Conservation (phyloP, 2,329 filamentous ascomycete genomes). For the Aspergillus versicolor region DNA sequence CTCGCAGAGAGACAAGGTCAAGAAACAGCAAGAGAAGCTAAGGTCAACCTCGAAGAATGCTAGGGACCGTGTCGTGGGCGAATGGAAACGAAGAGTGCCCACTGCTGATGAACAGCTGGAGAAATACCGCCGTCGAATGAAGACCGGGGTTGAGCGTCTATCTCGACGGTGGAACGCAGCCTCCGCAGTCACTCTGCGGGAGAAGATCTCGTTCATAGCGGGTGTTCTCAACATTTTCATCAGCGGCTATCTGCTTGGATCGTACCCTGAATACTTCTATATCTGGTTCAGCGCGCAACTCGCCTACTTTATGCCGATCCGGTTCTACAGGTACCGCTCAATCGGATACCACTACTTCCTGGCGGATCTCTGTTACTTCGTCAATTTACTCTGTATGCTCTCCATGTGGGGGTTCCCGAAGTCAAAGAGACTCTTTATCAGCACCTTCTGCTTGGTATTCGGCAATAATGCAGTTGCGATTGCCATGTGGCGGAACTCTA, state of each 20-base stretch:
- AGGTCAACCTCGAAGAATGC: slow-evolving; percentile 74
- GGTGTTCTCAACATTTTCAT: slow-evolving; percentile 97
- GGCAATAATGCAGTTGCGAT: slow-evolving; percentile 98
- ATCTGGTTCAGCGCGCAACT: slow-evolving; percentile 88
- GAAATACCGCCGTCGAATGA: slow-evolving; percentile 85
- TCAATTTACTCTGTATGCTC: slow-evolving; percentile 80
- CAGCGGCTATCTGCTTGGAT: slow-evolving; percentile 89
- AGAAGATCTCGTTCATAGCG: slow-evolving; percentile 95
- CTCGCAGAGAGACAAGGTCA: slow-evolving; percentile 80
- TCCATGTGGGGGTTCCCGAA: slow-evolving; percentile 87
- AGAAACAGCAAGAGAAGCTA: slow-evolving; percentile 75
- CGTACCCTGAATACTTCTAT: slow-evolving; percentile 80
- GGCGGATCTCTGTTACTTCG: slow-evolving; percentile 96
- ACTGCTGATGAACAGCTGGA: slow-evolving; percentile 90
- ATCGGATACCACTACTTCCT: slow-evolving; percentile 96
- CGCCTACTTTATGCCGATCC: slow-evolving; percentile 94
- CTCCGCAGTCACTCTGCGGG: slow-evolving; percentile 79
- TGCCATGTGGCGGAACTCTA: slow-evolving; percentile 97
- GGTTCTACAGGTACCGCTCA: slow-evolving; percentile 85
- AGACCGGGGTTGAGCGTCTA: slow-evolving; percentile 81
- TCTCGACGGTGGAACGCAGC: slow-evolving; percentile 85
- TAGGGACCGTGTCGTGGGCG: slow-evolving; percentile 86
- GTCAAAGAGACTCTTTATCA: slow-evolving; percentile 88
- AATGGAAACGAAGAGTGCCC: slow-evolving; percentile 84
- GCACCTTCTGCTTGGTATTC: slow-evolving; percentile 86